phyloP scores from a whole-genome alignment of 257 asterid genomes.

The Coffea eugenioides region DNA sequence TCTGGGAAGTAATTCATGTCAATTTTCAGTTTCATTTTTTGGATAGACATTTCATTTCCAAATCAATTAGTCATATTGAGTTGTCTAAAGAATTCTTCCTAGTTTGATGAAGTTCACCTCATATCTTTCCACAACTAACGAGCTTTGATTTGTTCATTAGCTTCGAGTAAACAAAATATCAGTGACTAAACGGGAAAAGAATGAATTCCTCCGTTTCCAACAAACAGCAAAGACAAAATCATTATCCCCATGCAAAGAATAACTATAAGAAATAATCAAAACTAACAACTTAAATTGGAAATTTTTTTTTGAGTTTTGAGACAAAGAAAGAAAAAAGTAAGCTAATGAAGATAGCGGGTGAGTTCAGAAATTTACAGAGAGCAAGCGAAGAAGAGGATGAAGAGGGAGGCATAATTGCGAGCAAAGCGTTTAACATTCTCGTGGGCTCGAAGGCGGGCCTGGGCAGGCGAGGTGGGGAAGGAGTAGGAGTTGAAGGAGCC shows the following conservation, averaged over 20 bases:
- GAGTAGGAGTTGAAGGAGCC: slow-evolving; percentile 77
- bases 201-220: not conserved
- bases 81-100: not conserved
- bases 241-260: not conserved
- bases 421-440: slow-evolving; percentile 92
- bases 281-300: not conserved
- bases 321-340: not conserved
- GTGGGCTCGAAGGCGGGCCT: slow-evolving; percentile 84
- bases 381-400: slow-evolving; percentile 71
- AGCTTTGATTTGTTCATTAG: not conserved
- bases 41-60: too few relatives aligned
- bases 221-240: not conserved
- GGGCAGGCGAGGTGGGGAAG: slow-evolving; percentile 75
- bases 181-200: not conserved
- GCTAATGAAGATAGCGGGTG: not conserved
- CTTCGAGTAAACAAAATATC: not conserved
- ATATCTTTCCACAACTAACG: not conserved
- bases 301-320: not conserved
- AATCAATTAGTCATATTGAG: not conserved
- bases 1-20: too few relatives aligned
- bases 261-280: not conserved
- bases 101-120: not conserved
- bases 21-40: too few relatives aligned
- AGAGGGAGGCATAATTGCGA: slow-evolving; percentile 72
- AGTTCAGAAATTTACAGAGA: slow-evolving; percentile 50